These are phyloP conservation scores for Herpetospermum pedunculosum DNA, from an alignment of 306 rosid species.

Conservation along the genomic window DNA sequence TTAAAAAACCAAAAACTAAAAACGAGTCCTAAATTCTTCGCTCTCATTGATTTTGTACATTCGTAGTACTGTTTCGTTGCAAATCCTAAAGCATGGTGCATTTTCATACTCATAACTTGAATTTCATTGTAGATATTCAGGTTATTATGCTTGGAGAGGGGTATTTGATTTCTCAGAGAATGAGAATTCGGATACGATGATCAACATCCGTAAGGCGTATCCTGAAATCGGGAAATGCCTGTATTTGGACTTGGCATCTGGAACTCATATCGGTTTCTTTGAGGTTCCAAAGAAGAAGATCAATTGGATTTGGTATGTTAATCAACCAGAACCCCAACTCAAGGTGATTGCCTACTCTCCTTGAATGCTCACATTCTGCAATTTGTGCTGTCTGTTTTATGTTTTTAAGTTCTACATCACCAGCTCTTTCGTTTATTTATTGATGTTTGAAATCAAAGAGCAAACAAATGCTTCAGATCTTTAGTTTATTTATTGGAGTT, in stretches of 20 bases:
- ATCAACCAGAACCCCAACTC: constrained; percentile 57
- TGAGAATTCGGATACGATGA: constrained; percentile 44
- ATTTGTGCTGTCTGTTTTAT: background rate
- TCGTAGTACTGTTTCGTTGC: background rate
- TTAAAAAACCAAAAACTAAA: too few relatives aligned
- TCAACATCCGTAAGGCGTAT: constrained; percentile 35
- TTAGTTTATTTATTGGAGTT: background rate
- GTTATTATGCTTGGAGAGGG: constrained; percentile 86
- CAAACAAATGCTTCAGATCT: background rate
- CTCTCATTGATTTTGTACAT: background rate
- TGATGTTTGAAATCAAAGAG: background rate
- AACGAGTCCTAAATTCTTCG: background rate
- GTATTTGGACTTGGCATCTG: constrained; percentile 57
- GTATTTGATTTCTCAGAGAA: constrained; percentile 57
- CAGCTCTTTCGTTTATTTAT: background rate
- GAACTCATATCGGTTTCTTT: constrained; percentile 50
- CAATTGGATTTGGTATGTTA: constrained; percentile 77
- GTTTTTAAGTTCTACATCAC: background rate
- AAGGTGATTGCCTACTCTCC: constrained; percentile 26
- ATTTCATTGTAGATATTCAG: constrained; percentile 42
- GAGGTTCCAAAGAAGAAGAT: constrained; percentile 53
- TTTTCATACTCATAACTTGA: background rate
- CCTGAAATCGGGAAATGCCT: constrained; percentile 72
- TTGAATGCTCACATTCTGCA: background rate
- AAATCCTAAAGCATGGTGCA: background rate